Percentiles rank a stretch among this genome's conserved stretches.
Evolutionary conservation across 352 stramenopile species (phyloP).

Genomic region (Pythium phragmiticola): DNA sequence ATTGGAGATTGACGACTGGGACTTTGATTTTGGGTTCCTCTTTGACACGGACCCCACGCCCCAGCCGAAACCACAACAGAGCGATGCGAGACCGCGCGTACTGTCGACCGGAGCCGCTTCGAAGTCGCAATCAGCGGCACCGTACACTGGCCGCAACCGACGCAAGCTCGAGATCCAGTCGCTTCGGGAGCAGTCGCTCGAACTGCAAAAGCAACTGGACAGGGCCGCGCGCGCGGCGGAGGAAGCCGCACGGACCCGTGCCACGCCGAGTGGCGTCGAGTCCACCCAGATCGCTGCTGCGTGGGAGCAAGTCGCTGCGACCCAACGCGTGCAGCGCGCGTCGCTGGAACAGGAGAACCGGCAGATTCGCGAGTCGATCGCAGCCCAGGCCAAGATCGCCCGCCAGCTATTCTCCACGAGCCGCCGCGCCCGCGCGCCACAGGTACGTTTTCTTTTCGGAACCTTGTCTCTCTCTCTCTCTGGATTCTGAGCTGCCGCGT

Average conservation of each 20-base stretch:
- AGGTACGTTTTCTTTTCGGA: not conserved
- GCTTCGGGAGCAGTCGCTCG: slow-evolving; percentile 3
- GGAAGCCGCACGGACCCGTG: not conserved
- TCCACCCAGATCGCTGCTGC: not conserved
- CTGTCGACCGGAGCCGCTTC: not conserved
- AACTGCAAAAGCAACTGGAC: slow-evolving; percentile 1
- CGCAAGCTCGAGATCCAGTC: slow-evolving; percentile 19
- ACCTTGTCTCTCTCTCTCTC: not conserved
- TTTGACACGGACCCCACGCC: not conserved
- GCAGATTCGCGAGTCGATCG: not conserved
- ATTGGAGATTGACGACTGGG: slow-evolving; percentile 16
- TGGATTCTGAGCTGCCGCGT: not conserved
- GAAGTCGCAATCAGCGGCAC: not conserved
- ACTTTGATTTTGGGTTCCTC: slow-evolving; percentile 12
- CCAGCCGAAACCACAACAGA: not conserved
- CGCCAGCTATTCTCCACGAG: not conserved
- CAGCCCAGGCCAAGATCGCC: slow-evolving; percentile 11
- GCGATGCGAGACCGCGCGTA: not conserved
- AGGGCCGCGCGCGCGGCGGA: not conserved
- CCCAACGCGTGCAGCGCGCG: not conserved
- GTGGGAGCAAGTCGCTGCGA: slow-evolving; percentile 4
- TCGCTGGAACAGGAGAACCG: not conserved
- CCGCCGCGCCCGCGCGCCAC: not conserved
- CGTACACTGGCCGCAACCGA: slow-evolving; percentile 14
- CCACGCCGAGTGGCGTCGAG: not conserved